Evolutionary conservation across 2,329 filamentous ascomycete genomes (phyloP), one percentile per base, ranked within the genome.

Genomic region (Pseudocercospora cruenta): DNA sequence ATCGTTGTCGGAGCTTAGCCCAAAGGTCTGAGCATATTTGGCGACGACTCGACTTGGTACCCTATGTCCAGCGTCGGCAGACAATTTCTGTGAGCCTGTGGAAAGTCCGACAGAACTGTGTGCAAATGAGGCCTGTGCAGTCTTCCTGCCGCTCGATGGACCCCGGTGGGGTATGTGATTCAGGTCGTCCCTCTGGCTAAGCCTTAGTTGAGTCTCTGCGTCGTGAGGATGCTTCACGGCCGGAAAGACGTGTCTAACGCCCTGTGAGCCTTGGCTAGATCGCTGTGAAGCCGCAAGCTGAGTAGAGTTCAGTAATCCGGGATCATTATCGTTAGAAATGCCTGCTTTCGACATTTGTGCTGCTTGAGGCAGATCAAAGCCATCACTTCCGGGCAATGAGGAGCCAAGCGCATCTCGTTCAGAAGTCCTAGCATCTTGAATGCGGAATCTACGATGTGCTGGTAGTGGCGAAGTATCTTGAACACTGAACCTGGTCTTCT

Each of bases 161-260:
- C 51, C 61, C n/a, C 62, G 49, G 10, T 69, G 69, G 14, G 61
- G 53, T 16, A 67, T 33, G 36, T 70, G 64, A 16, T 61, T 64
- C 24, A 71, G 60, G 33, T 72, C 70, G n/a, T 70, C 87, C 55
- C 84, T 82, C 76, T 94, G 91, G 73, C 90, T 93, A 31, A 92
- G 80, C 53, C 89, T 87, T 54, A 88, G 71, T 28, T 84, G 81
- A 0, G 90, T 91, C 65, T 83, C 83, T 4, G 87, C 85, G 71
- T 92, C 87, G 71, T 88, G 85, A 0, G 89, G 86, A 71, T 94
- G 88, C 78, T 96, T 96, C 22, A 94, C 91, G 12, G 93, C 86
- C 1, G 90, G 86, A 73, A 93, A 96, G 28, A 84, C 84, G 26
- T 93, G 80, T 22, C 82, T 83, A 68, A 83, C 73, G 69, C 74